Percentiles rank a stretch among this genome's conserved stretches.
phyloP scores from a whole-genome alignment of 371 early-diverging fungal genomes.

The Syncephalastrum monosporum region DNA sequence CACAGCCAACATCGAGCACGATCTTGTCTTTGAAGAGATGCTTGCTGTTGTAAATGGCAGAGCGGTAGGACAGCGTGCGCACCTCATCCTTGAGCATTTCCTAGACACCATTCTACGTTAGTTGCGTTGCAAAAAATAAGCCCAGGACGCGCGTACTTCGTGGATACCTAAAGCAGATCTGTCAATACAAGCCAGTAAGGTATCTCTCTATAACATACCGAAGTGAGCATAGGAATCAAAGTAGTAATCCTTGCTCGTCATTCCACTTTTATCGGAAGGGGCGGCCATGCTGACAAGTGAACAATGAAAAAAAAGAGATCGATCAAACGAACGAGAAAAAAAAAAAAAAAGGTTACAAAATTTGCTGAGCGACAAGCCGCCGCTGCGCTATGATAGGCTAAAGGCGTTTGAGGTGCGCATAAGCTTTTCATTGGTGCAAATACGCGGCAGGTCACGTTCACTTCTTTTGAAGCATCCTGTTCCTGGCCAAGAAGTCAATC shows the following conservation, averaged over 20 bases:
- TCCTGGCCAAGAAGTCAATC: no score
- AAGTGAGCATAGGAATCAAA: conserved; percentile 96
- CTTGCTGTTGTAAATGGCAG: conserved; percentile 90
- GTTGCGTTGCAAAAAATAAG: neutral
- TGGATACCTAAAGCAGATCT: conserved; percentile 47
- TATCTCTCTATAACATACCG: conserved; percentile 54
- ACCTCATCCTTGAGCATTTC: conserved; percentile 96
- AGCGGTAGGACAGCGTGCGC: conserved; percentile 93
- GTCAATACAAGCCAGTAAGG: neutral
- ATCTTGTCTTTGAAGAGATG: conserved; percentile 95
- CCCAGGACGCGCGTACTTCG: conserved; percentile 30
- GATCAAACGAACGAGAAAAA: neutral
- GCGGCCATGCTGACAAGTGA: neutral
- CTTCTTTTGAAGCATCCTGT: no score
- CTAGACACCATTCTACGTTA: conserved; percentile 34
- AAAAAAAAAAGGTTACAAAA: neutral
- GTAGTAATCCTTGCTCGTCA: conserved; percentile 91
- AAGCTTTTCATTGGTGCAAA: no score
- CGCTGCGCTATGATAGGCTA: no score
- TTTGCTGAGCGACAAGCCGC: no score
- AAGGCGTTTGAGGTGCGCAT: no score
- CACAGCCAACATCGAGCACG: conserved; percentile 97
- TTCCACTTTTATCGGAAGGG: conserved; percentile 13
- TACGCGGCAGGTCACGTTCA: no score
- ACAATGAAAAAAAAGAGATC: conserved; percentile 4